phyloP scores from a whole-genome alignment of 805 yeast species.

The Myxozyma lipomycoides region DNA sequence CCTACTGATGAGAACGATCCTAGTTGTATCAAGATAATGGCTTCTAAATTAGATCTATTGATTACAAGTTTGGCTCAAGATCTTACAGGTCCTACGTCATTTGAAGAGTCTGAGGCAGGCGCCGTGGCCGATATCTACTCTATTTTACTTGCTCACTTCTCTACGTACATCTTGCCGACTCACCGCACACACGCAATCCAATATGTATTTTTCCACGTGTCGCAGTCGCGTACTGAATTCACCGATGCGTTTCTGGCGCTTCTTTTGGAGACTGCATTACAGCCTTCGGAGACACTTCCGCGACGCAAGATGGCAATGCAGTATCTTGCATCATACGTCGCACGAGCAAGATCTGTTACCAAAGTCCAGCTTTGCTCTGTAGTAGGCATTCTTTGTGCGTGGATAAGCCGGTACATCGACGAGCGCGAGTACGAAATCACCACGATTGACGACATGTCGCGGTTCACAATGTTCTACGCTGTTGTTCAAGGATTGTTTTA shows the following conservation, averaged over 20 bases:
- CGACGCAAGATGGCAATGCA: constrained; percentile 86
- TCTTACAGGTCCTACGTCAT: constrained; percentile 42
- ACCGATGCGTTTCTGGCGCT: constrained; percentile 80
- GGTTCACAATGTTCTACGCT: constrained; percentile 84
- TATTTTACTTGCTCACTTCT: constrained; percentile 70
- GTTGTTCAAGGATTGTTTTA: constrained; percentile 86
- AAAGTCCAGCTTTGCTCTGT: constrained; percentile 75
- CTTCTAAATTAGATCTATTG: constrained; percentile 63
- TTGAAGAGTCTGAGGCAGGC: constrained; percentile 46
- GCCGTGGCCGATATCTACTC: constrained; percentile 67
- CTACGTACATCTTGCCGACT: constrained; percentile 80
- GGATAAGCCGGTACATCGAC: constrained; percentile 75
- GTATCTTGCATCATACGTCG: constrained; percentile 82
- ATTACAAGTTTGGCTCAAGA: constrained; percentile 54
- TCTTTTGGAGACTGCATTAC: constrained; percentile 77
- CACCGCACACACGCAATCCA: constrained; percentile 88
- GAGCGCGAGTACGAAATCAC: constrained; percentile 84
- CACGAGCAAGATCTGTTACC: constrained; percentile 73
- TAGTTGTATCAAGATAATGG: constrained; percentile 13
- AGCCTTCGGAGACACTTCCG: constrained; percentile 61
- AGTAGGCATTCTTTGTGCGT: constrained; percentile 72
- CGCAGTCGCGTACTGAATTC: constrained; percentile 77
- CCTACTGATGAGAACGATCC: constrained; percentile 5
- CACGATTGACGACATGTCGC: constrained; percentile 58
- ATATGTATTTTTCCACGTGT: constrained; percentile 71